phyloP scores from a whole-genome alignment of 805 yeast species.

The Saturnispora galanensis region DNA sequence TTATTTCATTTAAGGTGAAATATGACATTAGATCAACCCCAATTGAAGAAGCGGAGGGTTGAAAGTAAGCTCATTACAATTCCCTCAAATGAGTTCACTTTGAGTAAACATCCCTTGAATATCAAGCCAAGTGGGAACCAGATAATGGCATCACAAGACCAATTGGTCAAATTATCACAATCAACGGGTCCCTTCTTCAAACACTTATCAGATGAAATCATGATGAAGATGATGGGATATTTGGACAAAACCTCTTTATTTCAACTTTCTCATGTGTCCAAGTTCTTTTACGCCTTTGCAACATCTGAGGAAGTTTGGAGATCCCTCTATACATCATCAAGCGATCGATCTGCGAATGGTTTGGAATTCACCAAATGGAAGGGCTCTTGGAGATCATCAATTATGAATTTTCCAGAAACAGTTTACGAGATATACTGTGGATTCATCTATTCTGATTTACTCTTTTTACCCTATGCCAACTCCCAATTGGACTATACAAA shows the following conservation, averaged over 20 bases:
- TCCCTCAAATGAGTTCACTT: constrained; percentile 1
- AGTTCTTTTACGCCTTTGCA: constrained; percentile 59
- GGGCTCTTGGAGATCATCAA: constrained; percentile 75
- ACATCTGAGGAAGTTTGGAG: constrained; percentile 82
- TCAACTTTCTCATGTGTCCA: constrained; percentile 48
- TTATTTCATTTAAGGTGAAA: neutral
- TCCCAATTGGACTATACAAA: constrained; percentile 53
- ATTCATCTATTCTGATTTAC: constrained; percentile 60
- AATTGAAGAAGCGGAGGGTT: constrained; percentile 1
- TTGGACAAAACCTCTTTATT: constrained; percentile 41
- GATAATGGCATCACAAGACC: constrained; percentile 16
- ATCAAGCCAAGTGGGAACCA: constrained; percentile 69
- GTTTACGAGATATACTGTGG: constrained; percentile 31
- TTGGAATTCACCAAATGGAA: constrained; percentile 38
- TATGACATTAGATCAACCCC: constrained; percentile 1
- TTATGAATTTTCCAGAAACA: constrained; percentile 28
- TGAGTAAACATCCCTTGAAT: constrained; percentile 56
- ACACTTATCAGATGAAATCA: constrained; percentile 51
- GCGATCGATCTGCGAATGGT: constrained; percentile 3
- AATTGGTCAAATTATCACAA: constrained; percentile 15
- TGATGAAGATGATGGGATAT: constrained; percentile 42
- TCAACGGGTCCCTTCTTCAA: constrained; percentile 46
- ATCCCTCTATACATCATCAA: constrained; percentile 34
- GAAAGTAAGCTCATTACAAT: neutral
- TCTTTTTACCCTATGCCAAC: constrained; percentile 78